Base-by-base conservation (phyloP, 2,329 filamentous ascomycete genomes). In the Aspergillus pseudonomiae region DNA sequence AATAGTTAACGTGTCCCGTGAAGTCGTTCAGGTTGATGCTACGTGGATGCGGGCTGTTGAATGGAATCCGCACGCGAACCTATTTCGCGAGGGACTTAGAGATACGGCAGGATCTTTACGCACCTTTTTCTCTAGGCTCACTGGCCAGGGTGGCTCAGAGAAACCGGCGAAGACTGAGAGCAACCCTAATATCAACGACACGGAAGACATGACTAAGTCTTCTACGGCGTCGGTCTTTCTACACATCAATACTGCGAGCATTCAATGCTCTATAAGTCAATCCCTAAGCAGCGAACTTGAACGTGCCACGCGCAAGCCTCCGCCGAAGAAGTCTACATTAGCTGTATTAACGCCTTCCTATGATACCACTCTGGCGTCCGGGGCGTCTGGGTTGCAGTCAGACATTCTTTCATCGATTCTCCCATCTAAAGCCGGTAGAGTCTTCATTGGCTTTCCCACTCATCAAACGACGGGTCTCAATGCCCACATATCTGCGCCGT, bases 361-460 rank as follows among this genome's bases (percentile, higher is more conserved):
- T 74, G 92, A 96, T 70, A 93, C 95, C 71, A 85, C 88, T 0
- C 81, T 89, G 59, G 88, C 89, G 3, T 90, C 91, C 0, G 83
- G 89, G 63, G 84, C 83, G 19, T 86, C 84, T 2, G 70, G 73
- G 26, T 71, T 73, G 6, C 70, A 75, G 26, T 77, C 76, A 32
- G 92, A 97, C 73, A 89, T 99, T 9, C 97, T 99, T 76, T 87
- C 91, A 1, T 95, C 94, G 1, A 94, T 99, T 1, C 80, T 98
- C 6, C 95, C 95, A 2, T 93, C 87, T 62, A 96, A 93, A 76
- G 91, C 92, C 70, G 95, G 95, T 7, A 89, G 92, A 59, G 91
- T 99, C 60, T 99, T 98, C 73, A 99, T 99, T 73, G 95, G 95
- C 0, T 99, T 99, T 74, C 94, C 95, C 3, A 99, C 95, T 1